Percentiles rank a stretch among this genome's conserved stretches.
Evolutionary conservation across 2,329 filamentous ascomycete genomes (phyloP).

Genomic region (Fusarium verrucosum): DNA sequence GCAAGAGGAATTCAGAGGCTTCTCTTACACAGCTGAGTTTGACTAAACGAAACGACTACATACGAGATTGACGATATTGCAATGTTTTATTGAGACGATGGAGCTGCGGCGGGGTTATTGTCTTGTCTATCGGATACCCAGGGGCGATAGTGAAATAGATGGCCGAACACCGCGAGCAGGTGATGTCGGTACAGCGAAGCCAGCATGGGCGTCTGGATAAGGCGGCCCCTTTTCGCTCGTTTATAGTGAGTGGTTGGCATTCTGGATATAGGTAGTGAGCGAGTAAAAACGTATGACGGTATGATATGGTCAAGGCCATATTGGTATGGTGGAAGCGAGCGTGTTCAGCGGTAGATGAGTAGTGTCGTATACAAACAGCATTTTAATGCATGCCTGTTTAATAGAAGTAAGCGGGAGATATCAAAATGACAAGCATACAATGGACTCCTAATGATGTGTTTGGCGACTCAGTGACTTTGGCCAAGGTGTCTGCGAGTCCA

Average conservation of each 20-base stretch:
- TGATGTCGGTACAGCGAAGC: slow-evolving; percentile 35
- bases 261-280: slow-evolving; percentile 35
- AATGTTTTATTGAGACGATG: slow-evolving; percentile 37
- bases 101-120: slow-evolving; percentile 41
- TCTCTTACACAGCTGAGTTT: slow-evolving; percentile 96
- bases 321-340: slow-evolving; percentile 30
- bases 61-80: slow-evolving; percentile 39
- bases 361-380: slow-evolving; percentile 29
- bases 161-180: slow-evolving; percentile 35
- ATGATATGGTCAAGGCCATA: slow-evolving; percentile 11
- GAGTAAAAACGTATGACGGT: slow-evolving; percentile 35
- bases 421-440: not conserved
- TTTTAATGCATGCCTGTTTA: slow-evolving; percentile 33
- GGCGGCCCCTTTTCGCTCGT: slow-evolving; percentile 21
- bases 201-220: slow-evolving; percentile 18
- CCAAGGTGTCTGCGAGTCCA: too few species aligned
- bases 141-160: slow-evolving; percentile 42
- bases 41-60: slow-evolving; percentile 60
- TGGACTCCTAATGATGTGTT: not conserved
- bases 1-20: slow-evolving; percentile 99
- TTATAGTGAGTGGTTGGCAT: slow-evolving; percentile 30
- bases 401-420: slow-evolving; percentile 35
- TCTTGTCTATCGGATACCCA: slow-evolving; percentile 46
- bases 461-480: not conserved
- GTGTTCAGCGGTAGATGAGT: slow-evolving; percentile 25